Percentiles rank a stretch among this genome's conserved stretches.
Conservation (phyloP, 2,329 filamentous ascomycete genomes). For the Claviceps capensis region DNA sequence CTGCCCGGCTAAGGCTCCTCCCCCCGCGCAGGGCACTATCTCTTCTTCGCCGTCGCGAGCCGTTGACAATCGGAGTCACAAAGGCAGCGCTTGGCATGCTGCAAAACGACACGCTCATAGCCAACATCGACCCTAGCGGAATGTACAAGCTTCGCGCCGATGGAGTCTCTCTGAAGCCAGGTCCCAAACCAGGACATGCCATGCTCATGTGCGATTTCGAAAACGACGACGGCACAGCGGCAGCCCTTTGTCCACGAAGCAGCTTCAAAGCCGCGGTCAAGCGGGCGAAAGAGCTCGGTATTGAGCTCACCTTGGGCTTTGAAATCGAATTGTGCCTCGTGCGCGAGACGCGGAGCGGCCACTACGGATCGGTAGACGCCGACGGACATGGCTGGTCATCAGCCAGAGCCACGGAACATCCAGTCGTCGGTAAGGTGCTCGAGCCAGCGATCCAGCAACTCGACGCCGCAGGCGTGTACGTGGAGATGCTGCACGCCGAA, state of each 20-base stretch:
- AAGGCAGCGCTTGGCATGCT: constrained; percentile 51
- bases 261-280: constrained; percentile 42
- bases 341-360: constrained; percentile 24
- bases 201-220: constrained; percentile 55
- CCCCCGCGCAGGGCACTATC: constrained; percentile 44
- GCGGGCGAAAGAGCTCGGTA: constrained; percentile 33
- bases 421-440: constrained; percentile 41
- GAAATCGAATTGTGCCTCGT: constrained; percentile 72
- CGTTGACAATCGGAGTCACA: constrained; percentile 44
- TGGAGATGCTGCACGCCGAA: constrained; percentile 66
- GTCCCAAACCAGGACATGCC: constrained; percentile 45
- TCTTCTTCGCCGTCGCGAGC: constrained; percentile 29
- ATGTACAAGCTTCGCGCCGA: constrained; percentile 56
- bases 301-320: constrained; percentile 58
- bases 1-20: constrained; percentile 50
- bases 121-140: constrained; percentile 42
- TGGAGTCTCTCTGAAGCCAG: constrained; percentile 43
- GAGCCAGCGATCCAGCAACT: constrained; percentile 52
- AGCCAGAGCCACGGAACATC: constrained; percentile 47
- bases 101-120: constrained; percentile 48
- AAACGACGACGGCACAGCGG: constrained; percentile 35
- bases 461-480: constrained; percentile 44
- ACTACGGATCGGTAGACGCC: constrained; percentile 33
- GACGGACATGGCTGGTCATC: constrained; percentile 60
- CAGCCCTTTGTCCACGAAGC: constrained; percentile 50